These are phyloP conservation scores for Nannochloris sp. DNA, from an alignment of 139 green algal genomes.

Conservation along the genomic window DNA sequence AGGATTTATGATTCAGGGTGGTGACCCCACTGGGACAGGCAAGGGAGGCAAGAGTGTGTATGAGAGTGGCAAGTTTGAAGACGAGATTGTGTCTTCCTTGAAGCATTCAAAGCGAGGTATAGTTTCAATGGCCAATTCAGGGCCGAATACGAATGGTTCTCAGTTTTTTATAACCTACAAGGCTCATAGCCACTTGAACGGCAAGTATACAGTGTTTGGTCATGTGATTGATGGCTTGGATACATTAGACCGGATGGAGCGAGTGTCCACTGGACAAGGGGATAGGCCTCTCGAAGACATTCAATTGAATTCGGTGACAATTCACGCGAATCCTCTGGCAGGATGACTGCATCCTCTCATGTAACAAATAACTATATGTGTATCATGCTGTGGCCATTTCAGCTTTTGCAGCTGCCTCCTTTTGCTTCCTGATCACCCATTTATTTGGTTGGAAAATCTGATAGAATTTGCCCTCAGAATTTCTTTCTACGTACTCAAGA, in stretches of 20 bases:
- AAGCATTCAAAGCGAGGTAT: constrained; percentile 85
- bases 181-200: constrained; percentile 86
- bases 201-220: constrained; percentile 78
- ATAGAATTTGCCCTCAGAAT: constrained; percentile 15
- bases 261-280: constrained; percentile 15
- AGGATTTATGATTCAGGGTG: constrained; percentile 85
- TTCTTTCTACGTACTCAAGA: constrained; percentile 26
- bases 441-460: constrained; percentile 67
- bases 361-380: neutral
- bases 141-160: constrained; percentile 81
- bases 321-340: constrained; percentile 83
- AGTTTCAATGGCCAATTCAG: constrained; percentile 95
- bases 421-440: constrained; percentile 37
- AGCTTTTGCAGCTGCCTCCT: constrained; percentile 22
- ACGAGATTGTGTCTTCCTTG: constrained; percentile 82
- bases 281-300: constrained; percentile 73
- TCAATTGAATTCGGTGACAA: constrained; percentile 61
- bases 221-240: constrained; percentile 94
- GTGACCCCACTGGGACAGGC: constrained; percentile 88
- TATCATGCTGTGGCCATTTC: constrained; percentile 7
- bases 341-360: neutral
- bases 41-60: constrained; percentile 88
- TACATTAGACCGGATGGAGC: constrained; percentile 92
- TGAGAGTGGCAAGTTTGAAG: constrained; percentile 80
- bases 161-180: constrained; percentile 97